Evolutionary conservation across 2,329 filamentous ascomycete species (phyloP).

Genomic region (Salinomyces thailandicus): DNA sequence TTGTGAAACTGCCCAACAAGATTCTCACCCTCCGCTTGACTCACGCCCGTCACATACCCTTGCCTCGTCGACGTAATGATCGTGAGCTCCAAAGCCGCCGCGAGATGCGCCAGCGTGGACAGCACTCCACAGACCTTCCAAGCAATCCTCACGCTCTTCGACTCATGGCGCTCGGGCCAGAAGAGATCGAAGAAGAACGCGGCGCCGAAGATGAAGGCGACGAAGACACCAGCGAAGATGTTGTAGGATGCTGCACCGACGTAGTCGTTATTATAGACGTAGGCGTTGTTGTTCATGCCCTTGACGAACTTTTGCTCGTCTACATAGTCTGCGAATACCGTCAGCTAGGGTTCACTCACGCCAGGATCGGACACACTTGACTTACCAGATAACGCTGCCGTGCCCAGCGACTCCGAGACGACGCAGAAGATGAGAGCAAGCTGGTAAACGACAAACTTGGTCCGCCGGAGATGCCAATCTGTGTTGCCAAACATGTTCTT

Average conservation of each 20-base stretch:
- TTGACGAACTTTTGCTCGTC: slow-evolving; percentile 43
- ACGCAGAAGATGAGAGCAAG: slow-evolving; percentile 49
- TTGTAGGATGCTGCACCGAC: slow-evolving; percentile 48
- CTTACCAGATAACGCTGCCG: slow-evolving; percentile 44
- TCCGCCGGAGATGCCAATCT: slow-evolving; percentile 44
- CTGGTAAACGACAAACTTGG: slow-evolving; percentile 52
- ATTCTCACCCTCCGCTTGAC: slow-evolving; percentile 18
- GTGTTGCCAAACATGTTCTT: slow-evolving; percentile 48
- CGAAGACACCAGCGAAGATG: slow-evolving; percentile 48
- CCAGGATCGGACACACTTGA: no score
- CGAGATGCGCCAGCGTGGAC: slow-evolving; percentile 38
- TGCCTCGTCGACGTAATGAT: slow-evolving; percentile 39
- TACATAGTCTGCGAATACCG: slow-evolving; percentile 38
- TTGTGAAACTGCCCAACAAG: slow-evolving; percentile 24
- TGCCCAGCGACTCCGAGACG: slow-evolving; percentile 47
- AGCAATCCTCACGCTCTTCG: slow-evolving; percentile 37
- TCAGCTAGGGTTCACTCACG: not conserved
- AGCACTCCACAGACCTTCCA: slow-evolving; percentile 45
- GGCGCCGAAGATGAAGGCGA: slow-evolving; percentile 48
- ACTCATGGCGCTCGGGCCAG: slow-evolving; percentile 47
- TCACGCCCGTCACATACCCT: slow-evolving; percentile 38
- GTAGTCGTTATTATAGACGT: slow-evolving; percentile 46
- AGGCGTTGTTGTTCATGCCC: slow-evolving; percentile 28
- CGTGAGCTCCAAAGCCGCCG: slow-evolving; percentile 41
- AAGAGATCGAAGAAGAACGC: slow-evolving; percentile 54